Evolutionary conservation across 352 stramenopile genomes (phyloP).

Genomic region (Globisporangium rhizosaccharum): DNA sequence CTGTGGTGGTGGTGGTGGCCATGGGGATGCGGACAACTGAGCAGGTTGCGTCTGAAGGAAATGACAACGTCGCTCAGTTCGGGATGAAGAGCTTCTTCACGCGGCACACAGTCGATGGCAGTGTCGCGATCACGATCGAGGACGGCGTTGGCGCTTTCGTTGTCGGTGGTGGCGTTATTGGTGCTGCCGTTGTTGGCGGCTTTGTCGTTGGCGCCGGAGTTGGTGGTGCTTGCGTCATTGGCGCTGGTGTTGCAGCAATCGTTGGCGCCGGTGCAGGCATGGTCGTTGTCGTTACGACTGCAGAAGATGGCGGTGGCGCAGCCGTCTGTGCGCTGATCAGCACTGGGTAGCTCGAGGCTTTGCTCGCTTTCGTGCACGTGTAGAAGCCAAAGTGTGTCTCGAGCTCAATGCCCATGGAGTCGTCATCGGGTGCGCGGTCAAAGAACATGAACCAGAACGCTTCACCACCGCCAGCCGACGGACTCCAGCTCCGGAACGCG

Average conservation of each 20-base stretch:
- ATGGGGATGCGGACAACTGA: no score
- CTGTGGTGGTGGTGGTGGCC: no score
- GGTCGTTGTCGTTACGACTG: background rate
- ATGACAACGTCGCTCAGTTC: conserved; percentile 2
- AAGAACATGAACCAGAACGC: conserved; percentile 85
- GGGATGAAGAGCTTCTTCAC: conserved; percentile 28
- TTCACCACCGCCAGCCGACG: conserved; percentile 31
- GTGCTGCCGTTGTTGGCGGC: no score
- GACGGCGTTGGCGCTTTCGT: conserved; percentile 7
- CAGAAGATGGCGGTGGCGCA: conserved; percentile 3
- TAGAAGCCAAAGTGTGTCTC: conserved; percentile 78
- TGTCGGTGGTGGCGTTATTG: conserved; percentile 6
- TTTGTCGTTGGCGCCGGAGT: conserved; percentile 2
- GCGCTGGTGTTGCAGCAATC: background rate
- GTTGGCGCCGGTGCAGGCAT: conserved; percentile 1
- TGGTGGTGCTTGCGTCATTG: conserved; percentile 2
- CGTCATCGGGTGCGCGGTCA: conserved; percentile 48
- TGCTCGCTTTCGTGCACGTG: conserved; percentile 33
- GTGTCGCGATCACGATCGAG: conserved; percentile 3
- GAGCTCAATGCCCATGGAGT: conserved; percentile 36
- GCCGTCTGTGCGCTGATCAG: conserved; percentile 10
- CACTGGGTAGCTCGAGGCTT: conserved; percentile 36
- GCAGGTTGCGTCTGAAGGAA: no score
- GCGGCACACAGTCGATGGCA: conserved; percentile 22
- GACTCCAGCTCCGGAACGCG: conserved; percentile 58